phyloP scores from a whole-genome alignment of 768 basidiomycete species.

The Boletales sp. region DNA sequence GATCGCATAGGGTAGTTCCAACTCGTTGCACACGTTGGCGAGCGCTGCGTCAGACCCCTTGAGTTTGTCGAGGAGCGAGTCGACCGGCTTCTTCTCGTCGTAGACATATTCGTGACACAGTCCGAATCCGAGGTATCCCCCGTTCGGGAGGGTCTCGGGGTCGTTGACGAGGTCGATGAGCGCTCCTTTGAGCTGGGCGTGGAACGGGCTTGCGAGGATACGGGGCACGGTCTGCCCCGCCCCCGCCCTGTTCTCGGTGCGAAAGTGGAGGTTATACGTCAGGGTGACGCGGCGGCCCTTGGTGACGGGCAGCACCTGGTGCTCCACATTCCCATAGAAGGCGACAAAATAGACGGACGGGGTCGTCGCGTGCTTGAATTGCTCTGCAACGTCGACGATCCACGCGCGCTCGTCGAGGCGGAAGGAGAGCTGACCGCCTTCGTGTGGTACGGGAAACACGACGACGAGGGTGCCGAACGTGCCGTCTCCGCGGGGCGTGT shows the following conservation, averaged over 20 bases:
- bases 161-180: constrained; percentile 19
- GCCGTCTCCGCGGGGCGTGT: constrained; percentile 39
- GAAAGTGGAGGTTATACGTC: constrained; percentile 35
- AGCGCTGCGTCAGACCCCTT: constrained; percentile 4
- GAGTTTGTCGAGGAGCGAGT: neutral
- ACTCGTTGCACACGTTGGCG: constrained; percentile 1
- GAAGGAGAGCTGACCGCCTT: constrained; percentile 43
- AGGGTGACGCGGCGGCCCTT: constrained; percentile 42
- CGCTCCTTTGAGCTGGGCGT: neutral
- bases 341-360: constrained; percentile 34
- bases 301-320: constrained; percentile 39
- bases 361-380: neutral
- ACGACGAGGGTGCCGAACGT: constrained; percentile 54
- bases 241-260: neutral
- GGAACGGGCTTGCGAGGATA: neutral
- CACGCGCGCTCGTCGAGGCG: constrained; percentile 33
- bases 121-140: constrained; percentile 36
- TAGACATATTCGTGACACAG: constrained; percentile 31
- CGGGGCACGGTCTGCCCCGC: neutral
- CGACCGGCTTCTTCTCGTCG: neutral
- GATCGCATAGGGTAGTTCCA: neutral
- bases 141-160: constrained; percentile 25
- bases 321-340: constrained; percentile 42
- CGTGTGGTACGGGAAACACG: constrained; percentile 42
- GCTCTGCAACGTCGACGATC: constrained; percentile 35